These are phyloP conservation scores for Aspergillus ochraceoroseus DNA, from an alignment of 2,329 filamentous ascomycete species.

Conservation along the genomic window DNA sequence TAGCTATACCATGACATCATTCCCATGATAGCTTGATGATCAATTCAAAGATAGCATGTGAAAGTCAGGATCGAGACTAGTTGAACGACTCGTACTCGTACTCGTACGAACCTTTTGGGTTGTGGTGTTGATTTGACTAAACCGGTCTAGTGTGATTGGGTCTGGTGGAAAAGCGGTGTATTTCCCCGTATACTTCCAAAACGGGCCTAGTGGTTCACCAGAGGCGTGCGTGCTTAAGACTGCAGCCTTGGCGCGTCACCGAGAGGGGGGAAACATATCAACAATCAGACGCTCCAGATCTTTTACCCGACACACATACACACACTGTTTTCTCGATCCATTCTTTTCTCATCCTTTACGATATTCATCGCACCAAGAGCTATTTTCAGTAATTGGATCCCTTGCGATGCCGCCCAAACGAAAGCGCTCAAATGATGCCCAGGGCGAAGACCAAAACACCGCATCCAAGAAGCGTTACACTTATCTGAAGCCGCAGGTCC, in stretches of 20 bases:
- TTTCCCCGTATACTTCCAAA: too few relatives aligned
- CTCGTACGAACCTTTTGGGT: neutral
- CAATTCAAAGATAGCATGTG: constrained; percentile 6
- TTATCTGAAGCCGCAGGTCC: constrained; percentile 40
- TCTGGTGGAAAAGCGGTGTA: too few relatives aligned
- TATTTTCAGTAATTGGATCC: neutral
- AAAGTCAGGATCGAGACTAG: constrained; percentile 5
- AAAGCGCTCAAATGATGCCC: constrained; percentile 26
- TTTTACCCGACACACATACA: too few relatives aligned
- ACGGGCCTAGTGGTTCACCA: too few relatives aligned
- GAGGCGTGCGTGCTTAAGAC: too few relatives aligned
- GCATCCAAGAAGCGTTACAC: constrained; percentile 32
- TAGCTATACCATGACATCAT: constrained; percentile 12
- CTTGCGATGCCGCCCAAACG: constrained; percentile 22
- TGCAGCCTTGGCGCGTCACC: constrained; percentile 12
- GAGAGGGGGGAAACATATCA: neutral
- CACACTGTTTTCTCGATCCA: too few relatives aligned
- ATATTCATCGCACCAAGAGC: too few relatives aligned
- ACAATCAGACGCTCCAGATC: neutral
- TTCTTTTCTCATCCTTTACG: too few relatives aligned
- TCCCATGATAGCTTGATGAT: neutral
- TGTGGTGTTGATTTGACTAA: constrained; percentile 3
- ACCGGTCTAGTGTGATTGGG: constrained; percentile 8
- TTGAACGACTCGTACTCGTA: too few relatives aligned
- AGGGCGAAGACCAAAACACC: constrained; percentile 16